phyloP scores from a whole-genome alignment of 441 rosid genomes.

The Populus hybrid region DNA sequence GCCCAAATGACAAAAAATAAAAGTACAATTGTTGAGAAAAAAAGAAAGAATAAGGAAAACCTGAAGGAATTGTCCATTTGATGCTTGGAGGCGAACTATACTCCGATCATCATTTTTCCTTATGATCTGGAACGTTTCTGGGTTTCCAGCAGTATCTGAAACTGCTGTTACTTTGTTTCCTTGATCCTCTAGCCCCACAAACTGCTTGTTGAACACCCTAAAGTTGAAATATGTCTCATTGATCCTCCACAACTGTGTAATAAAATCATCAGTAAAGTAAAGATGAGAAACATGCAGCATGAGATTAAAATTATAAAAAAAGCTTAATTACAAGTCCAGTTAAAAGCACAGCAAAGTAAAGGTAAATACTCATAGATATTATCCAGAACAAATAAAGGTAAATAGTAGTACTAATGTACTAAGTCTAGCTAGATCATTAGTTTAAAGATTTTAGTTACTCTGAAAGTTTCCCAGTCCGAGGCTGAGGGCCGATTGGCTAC shows the following conservation, averaged over 20 bases:
- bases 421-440: not conserved
- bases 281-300: not conserved
- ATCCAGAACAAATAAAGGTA: not conserved
- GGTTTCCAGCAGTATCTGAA: not conserved
- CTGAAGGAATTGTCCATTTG: not conserved
- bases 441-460: conserved; percentile 17
- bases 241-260: conserved; percentile 37
- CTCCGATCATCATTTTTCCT: not conserved
- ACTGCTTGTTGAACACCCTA: conserved; percentile 31
- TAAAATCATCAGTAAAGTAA: not conserved
- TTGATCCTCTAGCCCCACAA: conserved; percentile 20
- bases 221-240: conserved; percentile 31
- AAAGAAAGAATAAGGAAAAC: not conserved
- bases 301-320: no score
- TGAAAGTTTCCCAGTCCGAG: conserved; percentile 36
- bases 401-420: not conserved
- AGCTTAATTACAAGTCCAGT: not conserved
- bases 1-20: not conserved
- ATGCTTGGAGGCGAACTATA: not conserved
- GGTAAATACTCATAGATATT: no score
- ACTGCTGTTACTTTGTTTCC: not conserved
- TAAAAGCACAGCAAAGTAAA: not conserved
- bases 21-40: not conserved
- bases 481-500: conserved; percentile 28
- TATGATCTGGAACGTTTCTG: not conserved